Base-by-base conservation (phyloP, 441 rosid species). In the Manihot esculenta region DNA sequence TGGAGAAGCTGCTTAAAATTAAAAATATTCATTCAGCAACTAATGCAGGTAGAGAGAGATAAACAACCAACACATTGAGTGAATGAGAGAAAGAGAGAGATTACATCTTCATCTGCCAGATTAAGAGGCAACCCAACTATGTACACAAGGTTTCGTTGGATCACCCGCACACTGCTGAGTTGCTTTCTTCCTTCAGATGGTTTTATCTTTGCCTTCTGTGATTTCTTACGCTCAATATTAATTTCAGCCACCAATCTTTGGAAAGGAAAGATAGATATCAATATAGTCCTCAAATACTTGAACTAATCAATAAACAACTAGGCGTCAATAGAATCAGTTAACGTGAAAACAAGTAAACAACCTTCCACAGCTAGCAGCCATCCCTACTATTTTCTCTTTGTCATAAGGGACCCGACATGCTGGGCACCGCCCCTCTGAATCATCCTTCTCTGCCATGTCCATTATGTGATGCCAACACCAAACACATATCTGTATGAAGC, bases 381-480 rank as follows among this genome's bases (percentile, higher is more conserved):
- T 84, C 56, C 87, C 87, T 30, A 81, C 85, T 69, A 84, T 84
- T 76, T 84, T 84, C 74, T 82, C 84, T 75, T 84, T 84, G 79
- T 84, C 87, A 66, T 84, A 84, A 61, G 85, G 77, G 10, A 65
- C 45, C 48, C 87, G 85, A 45, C 87, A 84, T 58, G 87, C 87
- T 17, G 87, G 87, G 73, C 87, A 84, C 49, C 81, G 82, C 60
- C 87, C 87, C 67, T 79, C 85, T 15, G 78, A 51, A 42, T 74
- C 84, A 76, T 84, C 85, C 82, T 84, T 84, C 72, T 78, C 87
- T 27, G 87, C 87, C 85, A 84, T 84, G 68, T 82, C 85, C 85
- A 84, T 80, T 47, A 84, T 76, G 68, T 84, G 87, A 76, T 84
- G 84, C 87, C 87, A 84, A 54, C 87, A 84, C 87, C 87, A 84